A percentile compares a stretch with the other conserved stretches of the same genome.
phyloP scores from a whole-genome alignment of 148 eudicot genomes.

The Amaranthus palmeri region DNA sequence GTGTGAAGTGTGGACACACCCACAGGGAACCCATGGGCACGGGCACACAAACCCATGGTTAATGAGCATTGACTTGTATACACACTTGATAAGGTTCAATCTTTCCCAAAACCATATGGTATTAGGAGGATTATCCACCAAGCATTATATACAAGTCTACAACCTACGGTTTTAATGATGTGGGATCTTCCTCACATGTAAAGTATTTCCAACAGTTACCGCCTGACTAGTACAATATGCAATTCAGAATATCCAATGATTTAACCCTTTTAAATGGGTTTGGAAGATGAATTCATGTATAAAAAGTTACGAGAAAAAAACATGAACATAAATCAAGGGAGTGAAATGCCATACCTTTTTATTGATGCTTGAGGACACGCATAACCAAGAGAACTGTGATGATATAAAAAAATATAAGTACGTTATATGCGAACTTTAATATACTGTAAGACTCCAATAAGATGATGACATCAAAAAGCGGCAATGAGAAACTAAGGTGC shows the following conservation, averaged over 20 bases:
- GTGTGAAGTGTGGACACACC: too few relatives aligned
- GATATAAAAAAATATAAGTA: not conserved
- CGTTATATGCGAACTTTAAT: not conserved
- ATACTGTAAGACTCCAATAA: not conserved
- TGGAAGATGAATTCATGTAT: not conserved
- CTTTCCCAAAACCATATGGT: too few relatives aligned
- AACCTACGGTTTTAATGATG: too few relatives aligned
- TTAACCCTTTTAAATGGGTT: not conserved
- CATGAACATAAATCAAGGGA: not conserved
- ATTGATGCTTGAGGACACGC: constrained; percentile 11
- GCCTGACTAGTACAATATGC: not conserved
- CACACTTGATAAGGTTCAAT: too few relatives aligned
- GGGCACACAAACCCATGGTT: too few relatives aligned
- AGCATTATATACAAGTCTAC: too few relatives aligned
- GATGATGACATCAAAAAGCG: not conserved
- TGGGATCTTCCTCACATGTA: too few relatives aligned
- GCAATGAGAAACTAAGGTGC: not conserved
- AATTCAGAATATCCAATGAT: not conserved
- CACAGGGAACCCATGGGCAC: too few relatives aligned
- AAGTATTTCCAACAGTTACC: too few relatives aligned
- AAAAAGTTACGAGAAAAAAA: not conserved
- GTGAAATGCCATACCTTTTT: constrained; percentile 7
- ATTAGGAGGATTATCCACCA: too few relatives aligned
- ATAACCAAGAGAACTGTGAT: constrained; percentile 9
- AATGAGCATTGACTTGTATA: too few relatives aligned